Conservation (phyloP, 192 early-diverging fungal species). For the Spizellomyces punctatus region DNA sequence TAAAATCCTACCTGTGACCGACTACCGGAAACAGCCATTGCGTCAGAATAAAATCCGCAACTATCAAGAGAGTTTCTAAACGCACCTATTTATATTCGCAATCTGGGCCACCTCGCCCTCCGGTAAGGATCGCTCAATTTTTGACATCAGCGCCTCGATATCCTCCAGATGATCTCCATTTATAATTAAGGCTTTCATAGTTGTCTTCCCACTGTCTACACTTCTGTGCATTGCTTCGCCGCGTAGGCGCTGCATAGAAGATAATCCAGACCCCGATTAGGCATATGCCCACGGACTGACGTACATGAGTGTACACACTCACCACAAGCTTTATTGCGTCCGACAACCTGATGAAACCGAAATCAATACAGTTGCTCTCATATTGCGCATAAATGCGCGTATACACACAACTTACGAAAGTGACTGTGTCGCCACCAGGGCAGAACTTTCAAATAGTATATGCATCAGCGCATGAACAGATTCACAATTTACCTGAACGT, state of each 20-base stretch:
- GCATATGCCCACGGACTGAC: background rate
- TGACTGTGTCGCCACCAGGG: slow-evolving; percentile 49
- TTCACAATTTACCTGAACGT: background rate
- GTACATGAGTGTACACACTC: slow-evolving; percentile 14
- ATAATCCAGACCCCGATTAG: background rate
- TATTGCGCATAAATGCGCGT: background rate
- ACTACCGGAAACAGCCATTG: too few species aligned
- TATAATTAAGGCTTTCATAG: slow-evolving; percentile 90
- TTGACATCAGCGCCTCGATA: slow-evolving; percentile 68
- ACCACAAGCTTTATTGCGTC: slow-evolving; percentile 89
- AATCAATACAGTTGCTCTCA: slow-evolving; percentile 7
- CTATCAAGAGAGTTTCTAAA: too few species aligned
- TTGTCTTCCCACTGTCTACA: slow-evolving; percentile 69
- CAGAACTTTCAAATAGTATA: slow-evolving; percentile 31
- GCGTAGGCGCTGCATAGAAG: slow-evolving; percentile 59
- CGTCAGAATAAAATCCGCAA: too few species aligned
- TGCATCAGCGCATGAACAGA: background rate
- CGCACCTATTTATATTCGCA: slow-evolving; percentile 81
- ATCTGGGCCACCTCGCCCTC: slow-evolving; percentile 80
- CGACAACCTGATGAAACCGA: slow-evolving; percentile 41
- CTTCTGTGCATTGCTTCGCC: slow-evolving; percentile 87
- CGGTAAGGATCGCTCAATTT: slow-evolving; percentile 62
- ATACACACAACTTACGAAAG: slow-evolving; percentile 41
- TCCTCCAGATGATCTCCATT: slow-evolving; percentile 70
- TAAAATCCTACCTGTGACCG: slow-evolving; percentile 16